Base-by-base conservation (phyloP, 164 flowering plant genomes). In the Saururus chinensis region DNA sequence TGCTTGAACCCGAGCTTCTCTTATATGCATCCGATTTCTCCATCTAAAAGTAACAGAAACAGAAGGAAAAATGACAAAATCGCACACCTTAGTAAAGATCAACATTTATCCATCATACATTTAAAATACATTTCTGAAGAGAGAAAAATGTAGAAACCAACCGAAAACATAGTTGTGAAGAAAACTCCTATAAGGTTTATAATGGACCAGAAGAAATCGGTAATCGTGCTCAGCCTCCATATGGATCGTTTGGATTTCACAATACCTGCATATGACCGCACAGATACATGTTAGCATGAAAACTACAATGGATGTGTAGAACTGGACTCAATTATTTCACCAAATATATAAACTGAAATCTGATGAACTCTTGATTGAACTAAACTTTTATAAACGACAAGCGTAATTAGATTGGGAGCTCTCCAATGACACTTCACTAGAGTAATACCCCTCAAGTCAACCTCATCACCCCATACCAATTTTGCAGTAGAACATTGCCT, bases 111-210 rank as follows among this genome's bases (percentile, higher is more conserved):
- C 2, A 30, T 30, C 2, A 2, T 30, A 30, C 37, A 2, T 30
- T 30, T 53, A 9, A 53, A 1, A 53, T n/a, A 53, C 12, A 7
- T n/a, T 0, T n/a, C 23, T 1, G 19, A 53, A 37, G 22, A 13
- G 54, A 37, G 35, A 9, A 53, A 40, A 35, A 8, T n/a, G n/a
- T 54, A 24, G 24, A 54, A 35, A 13, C 52, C 68, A 85, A 93
- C 99, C 80, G 99, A 93, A 64, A 93, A 90, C 97, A 93, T 78
- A 25, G 99, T 93, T 52, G 73, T 30, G 59, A 93, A 90, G 66
- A 93, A 93, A 58, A 78, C 84, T 6, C 76, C 64, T 40, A 93
- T 80, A 74, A 88, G 59, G 70, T 85, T 84, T 10, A 93, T 64
- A 58, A 93, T 79, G 16, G 89, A 71, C 95, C 95, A 79, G 66